A percentile compares a stretch with the other conserved stretches of the same genome.
Evolutionary conservation across 2,329 filamentous ascomycete genomes (phyloP).

Genomic region (Cytospora schulzeri): DNA sequence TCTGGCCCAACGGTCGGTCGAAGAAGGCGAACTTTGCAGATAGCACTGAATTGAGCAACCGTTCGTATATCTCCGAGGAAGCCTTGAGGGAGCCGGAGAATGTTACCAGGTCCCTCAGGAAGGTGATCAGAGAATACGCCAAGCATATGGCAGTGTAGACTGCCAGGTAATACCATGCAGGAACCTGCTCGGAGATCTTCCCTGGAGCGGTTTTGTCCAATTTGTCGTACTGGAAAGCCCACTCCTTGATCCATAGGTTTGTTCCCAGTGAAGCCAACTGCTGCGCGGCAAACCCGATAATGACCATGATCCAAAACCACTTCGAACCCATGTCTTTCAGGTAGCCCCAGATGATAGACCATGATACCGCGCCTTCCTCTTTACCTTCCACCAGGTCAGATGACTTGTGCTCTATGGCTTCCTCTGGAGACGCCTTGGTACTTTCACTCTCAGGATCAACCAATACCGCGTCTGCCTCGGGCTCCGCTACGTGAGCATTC

Average conservation of each 20-base stretch:
- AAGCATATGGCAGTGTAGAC: neutral
- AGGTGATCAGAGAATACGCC: neutral
- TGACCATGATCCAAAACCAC: neutral
- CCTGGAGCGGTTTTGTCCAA: neutral
- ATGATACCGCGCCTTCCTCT: constrained; percentile 4
- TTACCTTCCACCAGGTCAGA: neutral
- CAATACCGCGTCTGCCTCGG: no score
- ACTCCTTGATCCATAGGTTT: constrained; percentile 3
- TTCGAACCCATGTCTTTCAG: neutral
- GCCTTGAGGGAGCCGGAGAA: constrained; percentile 3
- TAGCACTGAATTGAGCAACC: neutral
- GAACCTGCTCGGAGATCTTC: neutral
- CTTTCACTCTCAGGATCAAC: no score
- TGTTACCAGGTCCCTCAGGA: neutral
- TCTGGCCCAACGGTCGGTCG: neutral
- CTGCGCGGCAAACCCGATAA: neutral
- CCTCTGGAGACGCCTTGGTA: neutral
- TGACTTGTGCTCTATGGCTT: neutral
- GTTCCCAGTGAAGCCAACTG: neutral
- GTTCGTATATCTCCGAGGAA: neutral
- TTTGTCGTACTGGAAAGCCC: neutral
- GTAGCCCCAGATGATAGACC: neutral
- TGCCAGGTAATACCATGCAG: neutral
- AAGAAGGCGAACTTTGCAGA: neutral
- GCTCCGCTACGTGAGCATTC: no score